phyloP scores from a whole-genome alignment of 2,329 filamentous ascomycete genomes.

The Purpureocillium takamizusanense region DNA sequence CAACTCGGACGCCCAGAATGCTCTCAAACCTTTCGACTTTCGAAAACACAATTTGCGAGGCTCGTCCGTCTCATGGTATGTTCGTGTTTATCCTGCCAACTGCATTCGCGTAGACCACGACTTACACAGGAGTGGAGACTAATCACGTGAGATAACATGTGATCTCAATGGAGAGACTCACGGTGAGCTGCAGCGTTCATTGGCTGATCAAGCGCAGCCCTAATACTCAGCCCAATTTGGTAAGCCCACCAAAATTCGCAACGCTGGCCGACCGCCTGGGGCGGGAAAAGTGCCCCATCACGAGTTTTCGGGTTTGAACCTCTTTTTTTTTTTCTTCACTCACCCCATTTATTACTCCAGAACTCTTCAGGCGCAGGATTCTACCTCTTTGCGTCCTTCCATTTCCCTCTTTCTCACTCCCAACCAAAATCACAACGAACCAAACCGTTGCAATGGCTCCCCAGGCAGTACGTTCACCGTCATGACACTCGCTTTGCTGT shows the following conservation, averaged over 20 bases:
- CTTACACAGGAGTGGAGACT: too few species aligned
- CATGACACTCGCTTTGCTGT: conserved; percentile 87
- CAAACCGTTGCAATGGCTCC: conserved; percentile 64
- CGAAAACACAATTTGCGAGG: too few species aligned
- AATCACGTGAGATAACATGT: too few species aligned
- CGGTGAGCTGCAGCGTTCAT: background rate
- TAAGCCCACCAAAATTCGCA: conserved; percentile 17
- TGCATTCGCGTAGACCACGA: too few species aligned
- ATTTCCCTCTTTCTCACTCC: conserved; percentile 11
- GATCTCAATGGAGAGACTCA: too few species aligned
- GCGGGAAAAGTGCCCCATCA: background rate
- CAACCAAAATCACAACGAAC: conserved; percentile 14
- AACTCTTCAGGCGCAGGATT: conserved; percentile 65
- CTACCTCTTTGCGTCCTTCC: conserved; percentile 53
- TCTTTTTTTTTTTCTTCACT: conserved; percentile 4
- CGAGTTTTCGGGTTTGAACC: background rate
- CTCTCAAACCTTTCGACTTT: too few species aligned
- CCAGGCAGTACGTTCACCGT: conserved; percentile 87
- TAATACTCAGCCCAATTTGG: conserved; percentile 19
- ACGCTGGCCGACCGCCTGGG: background rate
- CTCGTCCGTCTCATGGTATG: too few species aligned
- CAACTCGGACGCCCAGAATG: too few species aligned
- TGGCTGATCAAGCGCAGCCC: conserved; percentile 19
- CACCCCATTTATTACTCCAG: conserved; percentile 9
- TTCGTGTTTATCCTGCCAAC: too few species aligned